Evolutionary conservation across 2,329 filamentous ascomycete genomes (phyloP).

Genomic region (Grosmannia serpens): DNA sequence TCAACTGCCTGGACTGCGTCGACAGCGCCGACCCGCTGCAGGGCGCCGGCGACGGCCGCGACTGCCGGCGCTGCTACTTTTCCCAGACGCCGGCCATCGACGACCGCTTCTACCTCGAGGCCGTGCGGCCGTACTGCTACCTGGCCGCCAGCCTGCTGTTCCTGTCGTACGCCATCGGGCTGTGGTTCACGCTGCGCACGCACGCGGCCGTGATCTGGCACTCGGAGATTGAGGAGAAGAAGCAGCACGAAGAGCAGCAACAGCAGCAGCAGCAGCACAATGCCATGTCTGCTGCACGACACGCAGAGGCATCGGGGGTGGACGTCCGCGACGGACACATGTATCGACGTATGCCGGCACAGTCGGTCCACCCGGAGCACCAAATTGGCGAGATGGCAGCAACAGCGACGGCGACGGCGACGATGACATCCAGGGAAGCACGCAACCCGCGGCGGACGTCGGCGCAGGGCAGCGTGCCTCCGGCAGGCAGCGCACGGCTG

Average conservation of each 20-base stretch:
- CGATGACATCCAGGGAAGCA: conserved; percentile 44
- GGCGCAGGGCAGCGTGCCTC: conserved; percentile 7
- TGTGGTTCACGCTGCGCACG: conserved; percentile 91
- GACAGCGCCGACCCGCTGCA: conserved; percentile 29
- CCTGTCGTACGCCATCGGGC: conserved; percentile 81
- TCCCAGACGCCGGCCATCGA: conserved; percentile 73
- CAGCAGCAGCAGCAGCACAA: background rate
- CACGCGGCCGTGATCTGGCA: conserved; percentile 98
- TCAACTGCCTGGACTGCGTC: conserved; percentile 65
- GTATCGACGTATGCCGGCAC: conserved; percentile 86
- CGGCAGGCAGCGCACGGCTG: conserved; percentile 13
- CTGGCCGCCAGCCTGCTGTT: conserved; percentile 77
- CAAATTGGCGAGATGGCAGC: conserved; percentile 92
- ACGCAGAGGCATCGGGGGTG: conserved; percentile 34
- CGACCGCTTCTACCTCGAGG: conserved; percentile 81
- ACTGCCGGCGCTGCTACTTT: conserved; percentile 91
- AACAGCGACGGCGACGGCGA: conserved; percentile 77
- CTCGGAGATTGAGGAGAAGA: conserved; percentile 68
- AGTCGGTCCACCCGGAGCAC: conserved; percentile 76
- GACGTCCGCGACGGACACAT: conserved; percentile 81
- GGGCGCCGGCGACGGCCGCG: conserved; percentile 33
- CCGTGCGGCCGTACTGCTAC: conserved; percentile 89
- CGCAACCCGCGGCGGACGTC: conserved; percentile 8
- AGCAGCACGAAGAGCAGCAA: conserved; percentile 38
- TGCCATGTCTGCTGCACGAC: background rate